These are phyloP conservation scores for Blastocystis sp. DNA, from an alignment of 352 stramenopile genomes.

Conservation along the genomic window DNA sequence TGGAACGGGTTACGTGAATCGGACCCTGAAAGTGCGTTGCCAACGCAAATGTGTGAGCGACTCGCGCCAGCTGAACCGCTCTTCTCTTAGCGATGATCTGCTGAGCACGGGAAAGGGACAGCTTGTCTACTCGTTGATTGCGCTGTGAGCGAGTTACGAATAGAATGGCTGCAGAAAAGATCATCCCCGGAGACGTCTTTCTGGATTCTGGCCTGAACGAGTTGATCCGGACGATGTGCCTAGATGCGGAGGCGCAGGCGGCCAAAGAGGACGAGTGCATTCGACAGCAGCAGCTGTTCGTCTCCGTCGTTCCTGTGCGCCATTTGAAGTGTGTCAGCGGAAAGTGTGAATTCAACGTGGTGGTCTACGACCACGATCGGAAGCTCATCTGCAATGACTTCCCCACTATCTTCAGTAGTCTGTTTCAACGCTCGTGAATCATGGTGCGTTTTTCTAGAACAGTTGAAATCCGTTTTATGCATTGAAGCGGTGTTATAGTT, in stretches of 20 bases:
- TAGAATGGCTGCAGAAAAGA: conserved; percentile 14
- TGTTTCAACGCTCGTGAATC: not conserved
- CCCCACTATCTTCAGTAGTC: not conserved
- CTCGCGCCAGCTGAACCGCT: conserved; percentile 1
- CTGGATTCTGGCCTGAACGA: conserved; percentile 6
- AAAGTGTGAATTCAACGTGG: not conserved
- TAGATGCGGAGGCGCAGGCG: not conserved
- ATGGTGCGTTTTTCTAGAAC: not conserved
- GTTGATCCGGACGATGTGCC: not conserved
- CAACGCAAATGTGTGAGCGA: not conserved
- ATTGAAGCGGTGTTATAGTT: conserved; percentile 25
- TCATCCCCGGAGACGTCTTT: conserved; percentile 17
- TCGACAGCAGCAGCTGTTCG: conserved; percentile 15
- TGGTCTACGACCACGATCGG: conserved; percentile 42
- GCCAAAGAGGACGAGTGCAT: not conserved
- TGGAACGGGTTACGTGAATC: not conserved
- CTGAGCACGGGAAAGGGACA: not conserved
- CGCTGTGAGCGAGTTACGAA: not conserved
- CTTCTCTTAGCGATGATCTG: not conserved
- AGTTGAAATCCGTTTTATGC: not conserved
- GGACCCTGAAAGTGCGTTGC: not conserved
- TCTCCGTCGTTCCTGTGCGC: conserved; percentile 48
- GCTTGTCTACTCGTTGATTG: conserved; percentile 21
- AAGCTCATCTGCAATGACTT: conserved; percentile 49
- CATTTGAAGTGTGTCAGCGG: conserved; percentile 12